These are phyloP conservation scores for Paraleonurus japonicus DNA, from an alignment of 257 asterid species.

Conservation along the genomic window DNA sequence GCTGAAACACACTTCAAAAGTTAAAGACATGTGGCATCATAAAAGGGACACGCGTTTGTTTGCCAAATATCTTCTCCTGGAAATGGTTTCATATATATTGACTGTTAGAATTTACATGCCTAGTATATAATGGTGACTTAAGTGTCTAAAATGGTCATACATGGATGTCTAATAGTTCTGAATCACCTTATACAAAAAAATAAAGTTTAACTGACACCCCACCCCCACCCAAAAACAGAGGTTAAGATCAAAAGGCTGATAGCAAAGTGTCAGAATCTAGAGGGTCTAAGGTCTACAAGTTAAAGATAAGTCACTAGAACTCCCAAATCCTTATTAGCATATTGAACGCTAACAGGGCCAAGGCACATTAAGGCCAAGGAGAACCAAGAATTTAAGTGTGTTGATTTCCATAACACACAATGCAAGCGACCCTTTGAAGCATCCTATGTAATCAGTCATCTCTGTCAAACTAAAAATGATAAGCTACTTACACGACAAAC, in stretches of 20 bases:
- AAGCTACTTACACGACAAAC: background rate
- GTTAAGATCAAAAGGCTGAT: no score
- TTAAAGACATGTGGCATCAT: background rate
- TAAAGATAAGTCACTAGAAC: background rate
- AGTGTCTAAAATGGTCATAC: background rate
- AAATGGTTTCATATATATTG: background rate
- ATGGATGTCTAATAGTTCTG: background rate
- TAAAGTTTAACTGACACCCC: background rate
- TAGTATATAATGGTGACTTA: background rate
- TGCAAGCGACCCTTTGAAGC: background rate
- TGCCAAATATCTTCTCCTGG: background rate
- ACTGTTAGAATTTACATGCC: background rate
- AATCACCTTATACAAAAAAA: background rate
- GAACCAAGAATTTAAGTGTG: background rate
- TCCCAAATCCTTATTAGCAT: background rate
- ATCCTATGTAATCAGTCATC: background rate
- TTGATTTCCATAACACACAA: background rate
- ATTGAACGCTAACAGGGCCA: background rate
- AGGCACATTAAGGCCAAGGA: background rate
- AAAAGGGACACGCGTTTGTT: background rate
- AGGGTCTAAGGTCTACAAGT: background rate
- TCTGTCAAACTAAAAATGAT: background rate
- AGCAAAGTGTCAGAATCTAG: background rate
- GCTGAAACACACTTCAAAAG: background rate
- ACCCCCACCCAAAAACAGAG: background rate